phyloP scores from a whole-genome alignment of 2,329 filamentous ascomycete species.

The Calonectria honghensis region DNA sequence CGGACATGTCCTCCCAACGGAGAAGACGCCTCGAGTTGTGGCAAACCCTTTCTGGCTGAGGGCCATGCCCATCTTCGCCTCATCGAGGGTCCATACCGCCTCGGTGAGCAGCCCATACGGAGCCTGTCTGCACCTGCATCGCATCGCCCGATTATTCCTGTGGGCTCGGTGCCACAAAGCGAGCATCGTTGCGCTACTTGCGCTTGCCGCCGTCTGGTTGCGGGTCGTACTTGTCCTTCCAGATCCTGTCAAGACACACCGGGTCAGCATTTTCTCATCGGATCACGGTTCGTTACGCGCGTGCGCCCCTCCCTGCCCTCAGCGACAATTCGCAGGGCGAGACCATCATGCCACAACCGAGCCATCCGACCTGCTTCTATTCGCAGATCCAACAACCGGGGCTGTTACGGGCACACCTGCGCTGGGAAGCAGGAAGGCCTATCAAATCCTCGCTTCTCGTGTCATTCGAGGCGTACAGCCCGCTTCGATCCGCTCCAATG shows the following conservation, averaged over 20 bases:
- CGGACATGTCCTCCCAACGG: background rate
- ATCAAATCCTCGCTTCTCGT: conserved; percentile 37
- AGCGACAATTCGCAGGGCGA: conserved; percentile 19
- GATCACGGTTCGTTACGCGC: background rate
- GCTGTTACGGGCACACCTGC: conserved; percentile 4
- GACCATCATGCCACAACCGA: conserved; percentile 13
- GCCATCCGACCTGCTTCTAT: conserved; percentile 23
- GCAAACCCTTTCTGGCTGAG: conserved; percentile 16
- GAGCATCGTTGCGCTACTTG: conserved; percentile 57
- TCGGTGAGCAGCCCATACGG: conserved; percentile 27
- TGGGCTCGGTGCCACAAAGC: conserved; percentile 39
- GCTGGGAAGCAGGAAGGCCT: conserved; percentile 42
- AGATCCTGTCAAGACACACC: conserved; percentile 80
- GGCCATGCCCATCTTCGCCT: conserved; percentile 27
- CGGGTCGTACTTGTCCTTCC: conserved; percentile 95
- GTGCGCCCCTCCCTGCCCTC: conserved; percentile 2
- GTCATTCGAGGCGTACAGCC: conserved; percentile 30
- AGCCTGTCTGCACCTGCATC: conserved; percentile 15
- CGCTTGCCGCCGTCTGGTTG: conserved; percentile 63
- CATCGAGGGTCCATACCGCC: conserved; percentile 19
- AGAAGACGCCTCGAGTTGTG: conserved; percentile 24
- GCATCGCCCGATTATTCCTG: conserved; percentile 31
- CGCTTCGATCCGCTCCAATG: conserved; percentile 36
- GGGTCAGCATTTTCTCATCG: conserved; percentile 45
- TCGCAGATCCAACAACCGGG: conserved; percentile 10